Evolutionary conservation across 169 alveolate species (phyloP).

Genomic region (Cryptosporidium sp.): DNA sequence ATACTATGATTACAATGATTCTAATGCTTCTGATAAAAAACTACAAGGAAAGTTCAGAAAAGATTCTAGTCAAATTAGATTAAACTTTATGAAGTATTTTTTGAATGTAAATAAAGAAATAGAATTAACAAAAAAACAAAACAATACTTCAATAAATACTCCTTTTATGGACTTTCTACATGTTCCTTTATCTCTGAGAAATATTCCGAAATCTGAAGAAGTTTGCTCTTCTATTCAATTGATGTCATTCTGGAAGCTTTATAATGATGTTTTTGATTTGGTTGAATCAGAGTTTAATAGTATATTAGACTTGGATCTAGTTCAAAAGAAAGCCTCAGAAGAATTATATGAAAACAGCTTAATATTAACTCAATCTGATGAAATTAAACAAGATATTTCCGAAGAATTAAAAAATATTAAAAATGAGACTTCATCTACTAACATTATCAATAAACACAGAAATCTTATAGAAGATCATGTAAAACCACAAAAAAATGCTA

Average conservation of each 20-base stretch:
- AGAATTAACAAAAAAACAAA: neutral
- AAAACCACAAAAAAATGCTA: no score
- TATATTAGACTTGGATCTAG: neutral
- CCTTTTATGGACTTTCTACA: constrained; percentile 2
- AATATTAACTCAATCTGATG: neutral
- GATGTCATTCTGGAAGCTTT: constrained; percentile 66
- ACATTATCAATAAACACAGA: neutral
- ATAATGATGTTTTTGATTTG: constrained; percentile 7
- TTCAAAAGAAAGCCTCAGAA: neutral
- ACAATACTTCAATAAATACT: neutral
- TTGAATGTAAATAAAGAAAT: neutral
- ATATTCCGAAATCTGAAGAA: constrained; percentile 9
- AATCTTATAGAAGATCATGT: neutral
- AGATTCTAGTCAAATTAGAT: neutral
- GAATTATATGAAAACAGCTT: neutral
- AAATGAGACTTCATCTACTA: neutral
- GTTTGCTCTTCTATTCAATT: constrained; percentile 66
- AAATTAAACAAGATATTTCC: neutral
- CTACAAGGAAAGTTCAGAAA: neutral
- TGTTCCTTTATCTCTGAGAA: neutral
- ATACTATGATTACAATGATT: neutral
- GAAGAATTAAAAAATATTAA: neutral
- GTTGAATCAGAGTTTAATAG: neutral
- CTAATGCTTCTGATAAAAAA: neutral
- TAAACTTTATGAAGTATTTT: neutral